Conservation (phyloP, 1,284 basidiomycete genomes). For the Ustilago loliicola region DNA sequence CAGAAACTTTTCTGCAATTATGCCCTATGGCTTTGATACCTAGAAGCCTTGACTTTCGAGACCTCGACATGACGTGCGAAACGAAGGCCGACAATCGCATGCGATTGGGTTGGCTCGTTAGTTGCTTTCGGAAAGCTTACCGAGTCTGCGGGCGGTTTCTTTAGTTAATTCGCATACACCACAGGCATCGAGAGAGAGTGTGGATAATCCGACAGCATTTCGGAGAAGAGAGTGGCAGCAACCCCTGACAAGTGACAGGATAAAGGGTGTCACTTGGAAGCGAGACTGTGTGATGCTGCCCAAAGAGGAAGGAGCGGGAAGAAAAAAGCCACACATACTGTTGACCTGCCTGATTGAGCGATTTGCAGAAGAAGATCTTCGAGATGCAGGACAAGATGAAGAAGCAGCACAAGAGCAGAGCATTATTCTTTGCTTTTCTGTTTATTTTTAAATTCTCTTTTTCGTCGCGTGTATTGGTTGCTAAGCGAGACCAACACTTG, state of each 20-base stretch:
- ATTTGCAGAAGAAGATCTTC: slow-evolving; percentile 9
- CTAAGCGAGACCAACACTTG: slow-evolving; percentile 39
- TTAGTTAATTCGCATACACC: neutral
- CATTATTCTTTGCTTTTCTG: neutral
- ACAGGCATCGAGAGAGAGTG: neutral
- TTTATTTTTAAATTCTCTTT: neutral
- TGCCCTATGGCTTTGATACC: no score
- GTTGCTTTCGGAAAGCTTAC: neutral
- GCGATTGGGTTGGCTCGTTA: neutral
- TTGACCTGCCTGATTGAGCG: slow-evolving; percentile 3
- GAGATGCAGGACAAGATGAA: neutral
- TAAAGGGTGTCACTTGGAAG: neutral
- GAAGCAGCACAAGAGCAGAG: neutral
- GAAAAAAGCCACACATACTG: neutral
- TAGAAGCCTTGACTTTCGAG: no score
- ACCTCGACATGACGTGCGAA: no score
- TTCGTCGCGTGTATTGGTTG: neutral
- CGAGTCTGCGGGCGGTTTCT: neutral
- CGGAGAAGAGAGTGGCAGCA: neutral
- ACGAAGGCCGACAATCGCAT: slow-evolving; percentile 4
- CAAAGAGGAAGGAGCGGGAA: neutral
- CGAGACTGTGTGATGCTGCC: neutral
- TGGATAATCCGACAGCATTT: neutral
- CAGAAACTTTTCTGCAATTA: no score
- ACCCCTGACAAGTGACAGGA: slow-evolving; percentile 1